Base-by-base conservation (phyloP, 2,329 filamentous ascomycete genomes). In the Tolypocladium sp. region DNA sequence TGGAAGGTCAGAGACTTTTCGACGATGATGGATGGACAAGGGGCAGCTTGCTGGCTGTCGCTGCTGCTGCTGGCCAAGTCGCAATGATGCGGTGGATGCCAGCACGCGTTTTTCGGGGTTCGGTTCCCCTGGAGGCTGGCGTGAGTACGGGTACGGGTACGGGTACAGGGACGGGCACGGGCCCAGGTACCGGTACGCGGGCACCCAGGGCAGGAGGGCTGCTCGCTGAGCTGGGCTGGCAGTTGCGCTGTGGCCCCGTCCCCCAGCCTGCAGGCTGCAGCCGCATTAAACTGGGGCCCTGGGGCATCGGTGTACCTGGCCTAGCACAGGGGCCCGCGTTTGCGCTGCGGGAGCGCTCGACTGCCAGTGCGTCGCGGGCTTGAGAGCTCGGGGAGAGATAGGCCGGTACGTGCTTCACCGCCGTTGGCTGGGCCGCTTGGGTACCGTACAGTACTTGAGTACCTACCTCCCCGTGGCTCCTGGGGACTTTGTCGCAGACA, bases 61-160 rank as follows among this genome's bases (percentile, higher is more conserved):
- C 35, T 22, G 55, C 44, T 35, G 55, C 55, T 38, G 56, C 42
- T 57, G 42, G 30, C 44, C 30, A 44, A 51, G 20, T 38, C 27
- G 40, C n/a, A 44, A 22, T 58, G 57, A 58, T 58, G 55, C 27
- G 9, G 49, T 52, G 49, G 67, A 68, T 65, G 67, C 67, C 66
- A 69, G 67, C 67, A 69, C 67, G 65, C 67, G 65, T 68, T 69
- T 68, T 67, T 64, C 65, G 40, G 55, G 46, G 46, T 49, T 33
- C 46, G 49, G 9, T 17, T 30, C 33, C 42, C 56, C 30, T 30
- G 56, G 56, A 49, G 56, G 52, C 35, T 40, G 33, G 52, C n/a
- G 7, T 22, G n/a, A 15, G 33, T 13, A 15, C 3, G 37, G 10
- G 52, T 40, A 54, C 30, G 38, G 52, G 5, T 2, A 30, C 55